Base-by-base conservation (phyloP, 108 stramenopile genomes). In the Cyclostephanos invisitatus region DNA sequence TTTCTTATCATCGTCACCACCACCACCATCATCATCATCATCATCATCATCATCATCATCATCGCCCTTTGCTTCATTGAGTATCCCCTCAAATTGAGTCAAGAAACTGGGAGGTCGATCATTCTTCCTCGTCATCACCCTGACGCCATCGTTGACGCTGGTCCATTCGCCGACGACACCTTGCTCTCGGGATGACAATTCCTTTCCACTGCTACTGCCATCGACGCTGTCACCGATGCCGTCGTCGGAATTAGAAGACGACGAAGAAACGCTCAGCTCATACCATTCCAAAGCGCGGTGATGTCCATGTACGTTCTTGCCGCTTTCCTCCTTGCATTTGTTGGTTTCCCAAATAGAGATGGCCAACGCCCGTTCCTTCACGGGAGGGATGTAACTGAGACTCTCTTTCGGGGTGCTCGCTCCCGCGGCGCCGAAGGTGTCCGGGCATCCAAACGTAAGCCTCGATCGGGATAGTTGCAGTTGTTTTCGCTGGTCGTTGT, bases 351-450 rank as follows among this genome's bases (percentile, higher is more conserved):
- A 73, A 48, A 40, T 8, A 3, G 48, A 62, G 18, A 74, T 59
- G 11, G 73, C 73, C 55, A 28, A 10, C n/a, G 73, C 73, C 20
- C 64, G 73, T 36, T 74, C 64, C 9, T 64, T 57, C 21, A 74
- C 73, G 32, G 65, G 65, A 27, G 64, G 73, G 53, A 74, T 74
- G 64, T 66, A 64, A 22, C 29, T 14, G 18, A 36, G n/a, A n/a
- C n/a, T n/a, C n/a, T n/a, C 35, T 27, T 65, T 65, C 47, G 17
- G 44, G 35, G 60, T 22, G 11, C 60, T 37, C 60, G 37, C 21
- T 0, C 73, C 73, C 7, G 73, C 64, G 46, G 64, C 73, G 7
- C 73, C 64, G 22, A 67, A 74, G 44, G 73, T 74, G 58, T 74
- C 24, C 2, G 73, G 73, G 4, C 54, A 29, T 25, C 73, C 73